Evolutionary conservation across 306 rosid genomes (phyloP), one percentile per base, ranked within the genome.

Genomic region (Dryas octopetala): DNA sequence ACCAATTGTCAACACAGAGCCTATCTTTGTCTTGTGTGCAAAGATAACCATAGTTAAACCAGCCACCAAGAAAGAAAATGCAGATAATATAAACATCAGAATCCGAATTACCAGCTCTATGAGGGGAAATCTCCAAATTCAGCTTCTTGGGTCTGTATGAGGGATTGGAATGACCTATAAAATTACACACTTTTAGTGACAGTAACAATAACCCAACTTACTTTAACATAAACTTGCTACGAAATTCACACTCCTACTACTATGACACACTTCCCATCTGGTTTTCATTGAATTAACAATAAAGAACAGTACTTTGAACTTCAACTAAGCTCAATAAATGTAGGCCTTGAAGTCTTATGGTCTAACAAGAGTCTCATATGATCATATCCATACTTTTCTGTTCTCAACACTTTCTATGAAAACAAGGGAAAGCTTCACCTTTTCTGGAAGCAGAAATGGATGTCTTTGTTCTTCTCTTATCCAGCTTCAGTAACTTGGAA

Each of bases 41-140:
- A 74, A 67, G 45, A 10, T 17, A 47, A 57, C 40, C 32, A 19
- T 52, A 57, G 7, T 14, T 53, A 45, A 46, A 62, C 59, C 60
- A 53, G 15, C 10, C 15, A 54, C 9, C 28, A 71, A 66, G 59
- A 60, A 68, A 49, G 44, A 61, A 44, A 32, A 75, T 7, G 74
- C 76, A 55, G 9, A 62, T 46, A 51, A 73, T 41, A 7, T 9
- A 48, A 71, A 76, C 78, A 28, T 11, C 26, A 38, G 66, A 17
- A 74, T 12, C 6, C 44, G 44, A 78, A 55, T 66, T 78, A 90
- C 97, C 96, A 76, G 98, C 94, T 85, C 98, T 90, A 48, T 92
- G 98, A 70, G 98, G 96, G 69, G 98, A 92, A 81, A 92, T 76
- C 81, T 90, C 94, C 64, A 53, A 81, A 82, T 92, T 92, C 70